Percentiles rank a stretch among this genome's conserved stretches.
Evolutionary conservation across 106 monocot species (phyloP).

Genomic region (Vanilla planifolia): DNA sequence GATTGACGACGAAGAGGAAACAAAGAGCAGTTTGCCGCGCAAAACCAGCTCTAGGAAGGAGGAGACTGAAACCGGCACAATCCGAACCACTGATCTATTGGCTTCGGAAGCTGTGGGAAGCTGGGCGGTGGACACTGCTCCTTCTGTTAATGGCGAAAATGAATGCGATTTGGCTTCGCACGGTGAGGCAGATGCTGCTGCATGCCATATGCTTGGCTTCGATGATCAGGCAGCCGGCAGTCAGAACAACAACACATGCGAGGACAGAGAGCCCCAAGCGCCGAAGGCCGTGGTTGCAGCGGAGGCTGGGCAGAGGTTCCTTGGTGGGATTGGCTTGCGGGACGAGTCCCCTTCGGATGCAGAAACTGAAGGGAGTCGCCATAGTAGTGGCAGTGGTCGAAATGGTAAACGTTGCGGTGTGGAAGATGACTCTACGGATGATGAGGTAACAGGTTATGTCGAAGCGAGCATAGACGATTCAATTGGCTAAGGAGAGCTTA

Average conservation of each 20-base stretch:
- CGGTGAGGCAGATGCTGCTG: conserved; percentile 15
- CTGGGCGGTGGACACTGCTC: conserved; percentile 79
- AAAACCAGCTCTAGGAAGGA: conserved; percentile 24
- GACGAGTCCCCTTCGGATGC: conserved; percentile 62
- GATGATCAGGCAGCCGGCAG: conserved; percentile 52
- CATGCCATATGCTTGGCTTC: conserved; percentile 17
- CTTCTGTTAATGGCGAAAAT: conserved; percentile 65
- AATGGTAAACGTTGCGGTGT: conserved; percentile 5
- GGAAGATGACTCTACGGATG: background rate
- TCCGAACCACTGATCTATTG: conserved; percentile 77
- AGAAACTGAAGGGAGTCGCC: conserved; percentile 54
- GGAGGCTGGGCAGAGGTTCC: conserved; percentile 42
- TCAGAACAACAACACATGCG: conserved; percentile 28
- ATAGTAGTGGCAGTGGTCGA: conserved; percentile 2
- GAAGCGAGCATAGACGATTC: conserved; percentile 68
- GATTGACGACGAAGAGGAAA: conserved; percentile 38
- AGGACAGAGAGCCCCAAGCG: conserved; percentile 23
- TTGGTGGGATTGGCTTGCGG: background rate
- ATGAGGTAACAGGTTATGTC: conserved; percentile 7
- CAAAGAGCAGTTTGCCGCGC: background rate
- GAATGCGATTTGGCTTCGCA: conserved; percentile 23
- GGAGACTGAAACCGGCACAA: conserved; percentile 31
- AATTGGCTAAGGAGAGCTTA: conserved; percentile 31
- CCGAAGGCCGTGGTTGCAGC: conserved; percentile 70
- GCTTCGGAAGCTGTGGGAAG: conserved; percentile 86